Percentiles rank a stretch among this genome's conserved stretches.
phyloP scores from a whole-genome alignment of 2,329 filamentous ascomycete species.

The Botrytis squamosa region DNA sequence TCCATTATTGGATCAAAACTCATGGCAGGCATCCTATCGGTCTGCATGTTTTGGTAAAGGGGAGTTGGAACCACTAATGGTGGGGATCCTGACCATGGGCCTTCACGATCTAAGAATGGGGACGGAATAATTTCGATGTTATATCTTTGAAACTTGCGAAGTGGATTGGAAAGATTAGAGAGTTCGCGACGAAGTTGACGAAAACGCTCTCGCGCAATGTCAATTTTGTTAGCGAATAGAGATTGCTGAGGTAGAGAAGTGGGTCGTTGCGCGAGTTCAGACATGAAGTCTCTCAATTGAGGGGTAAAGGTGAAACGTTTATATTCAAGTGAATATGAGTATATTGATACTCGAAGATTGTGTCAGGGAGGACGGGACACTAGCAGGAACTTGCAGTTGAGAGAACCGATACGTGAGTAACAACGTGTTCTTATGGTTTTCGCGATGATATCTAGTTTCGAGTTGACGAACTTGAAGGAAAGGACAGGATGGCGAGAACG shows the following conservation, averaged over 20 bases:
- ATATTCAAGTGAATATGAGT: conserved; percentile 12
- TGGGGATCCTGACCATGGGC: conserved; percentile 18
- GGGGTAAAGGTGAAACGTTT: conserved; percentile 10
- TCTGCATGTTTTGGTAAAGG: conserved; percentile 7
- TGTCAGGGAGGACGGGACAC: not conserved
- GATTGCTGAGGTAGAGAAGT: conserved; percentile 22
- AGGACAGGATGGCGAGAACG: too few relatives aligned
- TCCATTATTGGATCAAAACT: conserved; percentile 31
- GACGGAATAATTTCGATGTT: conserved; percentile 24
- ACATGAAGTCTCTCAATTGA: conserved; percentile 16
- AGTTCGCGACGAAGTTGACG: conserved; percentile 28
- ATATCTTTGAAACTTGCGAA: conserved; percentile 25
- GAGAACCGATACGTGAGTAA: not conserved
- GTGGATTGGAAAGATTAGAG: conserved; percentile 22
- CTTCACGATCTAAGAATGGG: conserved; percentile 23
- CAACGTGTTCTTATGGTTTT: not conserved
- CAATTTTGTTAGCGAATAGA: conserved; percentile 22
- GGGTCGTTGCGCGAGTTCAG: conserved; percentile 24
- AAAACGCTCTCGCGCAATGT: conserved; percentile 26
- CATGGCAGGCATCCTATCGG: not conserved
- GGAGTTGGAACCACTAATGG: not conserved
- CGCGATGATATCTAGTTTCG: not conserved
- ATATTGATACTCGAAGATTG: not conserved
- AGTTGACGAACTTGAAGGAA: not conserved
- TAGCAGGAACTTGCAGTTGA: not conserved